A percentile compares a stretch with the other conserved stretches of the same genome.
Evolutionary conservation across 257 asterid genomes (phyloP).

Genomic region (Gentiana dahurica): DNA sequence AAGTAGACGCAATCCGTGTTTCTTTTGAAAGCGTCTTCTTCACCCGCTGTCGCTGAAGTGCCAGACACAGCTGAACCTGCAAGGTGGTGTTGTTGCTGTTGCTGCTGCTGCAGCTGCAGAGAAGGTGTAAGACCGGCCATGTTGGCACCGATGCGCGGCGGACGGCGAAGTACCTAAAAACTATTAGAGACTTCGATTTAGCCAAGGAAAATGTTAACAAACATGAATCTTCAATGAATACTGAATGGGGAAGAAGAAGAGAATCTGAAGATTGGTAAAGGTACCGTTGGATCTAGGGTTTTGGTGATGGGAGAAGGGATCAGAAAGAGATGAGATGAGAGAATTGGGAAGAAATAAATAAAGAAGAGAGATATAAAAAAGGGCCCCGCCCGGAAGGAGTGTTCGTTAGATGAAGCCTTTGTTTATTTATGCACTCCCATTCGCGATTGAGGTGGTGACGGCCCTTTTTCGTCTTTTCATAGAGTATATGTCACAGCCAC

Average conservation of each 20-base stretch:
- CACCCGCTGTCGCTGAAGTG: slow-evolving; percentile 18
- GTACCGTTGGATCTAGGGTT: slow-evolving; percentile 17
- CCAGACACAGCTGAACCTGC: slow-evolving; percentile 1
- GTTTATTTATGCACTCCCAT: background rate
- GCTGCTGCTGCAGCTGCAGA: slow-evolving; percentile 5
- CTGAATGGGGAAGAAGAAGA: background rate
- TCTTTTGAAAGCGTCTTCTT: slow-evolving; percentile 45
- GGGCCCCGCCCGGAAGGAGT: background rate
- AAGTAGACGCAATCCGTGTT: slow-evolving; percentile 67
- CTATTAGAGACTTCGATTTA: background rate
- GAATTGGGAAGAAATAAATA: background rate
- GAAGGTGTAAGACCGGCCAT: slow-evolving; percentile 19
- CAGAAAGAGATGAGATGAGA: background rate
- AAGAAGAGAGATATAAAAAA: background rate
- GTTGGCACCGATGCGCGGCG: background rate
- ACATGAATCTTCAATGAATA: too few species aligned
- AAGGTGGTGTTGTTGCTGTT: slow-evolving; percentile 5
- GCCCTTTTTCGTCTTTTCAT: background rate
- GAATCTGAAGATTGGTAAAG: background rate
- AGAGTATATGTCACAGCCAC: too few species aligned
- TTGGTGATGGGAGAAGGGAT: slow-evolving; percentile 2
- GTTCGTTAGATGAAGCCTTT: background rate
- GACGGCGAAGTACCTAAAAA: background rate
- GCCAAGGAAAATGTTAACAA: too few species aligned
- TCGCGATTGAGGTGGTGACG: background rate